These are phyloP conservation scores for Protomyces macrosporus DNA, from an alignment of 1,139 yeast species.

Conservation along the genomic window DNA sequence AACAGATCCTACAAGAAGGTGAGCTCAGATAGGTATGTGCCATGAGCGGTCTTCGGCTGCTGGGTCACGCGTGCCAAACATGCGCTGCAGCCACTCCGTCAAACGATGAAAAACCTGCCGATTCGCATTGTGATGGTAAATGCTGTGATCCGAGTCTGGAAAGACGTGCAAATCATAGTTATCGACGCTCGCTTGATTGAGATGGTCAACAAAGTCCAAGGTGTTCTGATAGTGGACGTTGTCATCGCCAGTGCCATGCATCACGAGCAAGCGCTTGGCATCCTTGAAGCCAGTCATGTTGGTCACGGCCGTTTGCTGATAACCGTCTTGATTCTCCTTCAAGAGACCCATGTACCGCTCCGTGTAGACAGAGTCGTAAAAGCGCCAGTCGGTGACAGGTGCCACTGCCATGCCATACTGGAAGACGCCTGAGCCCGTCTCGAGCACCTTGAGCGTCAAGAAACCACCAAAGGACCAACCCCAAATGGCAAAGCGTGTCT, in stretches of 20 bases:
- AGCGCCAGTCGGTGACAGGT: conserved; percentile 78
- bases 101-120: conserved; percentile 69
- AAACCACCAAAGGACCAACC: conserved; percentile 95
- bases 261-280: conserved; percentile 66
- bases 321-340: conserved; percentile 50
- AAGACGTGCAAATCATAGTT: conserved; percentile 86
- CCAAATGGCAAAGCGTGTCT: conserved; percentile 74
- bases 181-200: conserved; percentile 58
- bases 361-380: conserved; percentile 72
- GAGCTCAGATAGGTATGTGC: background rate
- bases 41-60: conserved; percentile 18
- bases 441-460: conserved; percentile 69
- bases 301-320: conserved; percentile 45
- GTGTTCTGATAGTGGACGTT: conserved; percentile 92
- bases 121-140: conserved; percentile 72
- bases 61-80: conserved; percentile 13
- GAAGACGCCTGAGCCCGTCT: conserved; percentile 65
- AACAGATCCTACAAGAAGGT: too few species aligned
- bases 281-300: conserved; percentile 48
- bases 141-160: conserved; percentile 90
- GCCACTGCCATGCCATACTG: conserved; percentile 83
- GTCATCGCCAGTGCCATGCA: conserved; percentile 98
- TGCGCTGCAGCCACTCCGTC: conserved; percentile 53
- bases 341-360: conserved; percentile 86
- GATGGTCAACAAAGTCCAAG: conserved; percentile 62